phyloP scores from a whole-genome alignment of 108 stramenopile genomes.

The Stephanodiscus minutulus region DNA sequence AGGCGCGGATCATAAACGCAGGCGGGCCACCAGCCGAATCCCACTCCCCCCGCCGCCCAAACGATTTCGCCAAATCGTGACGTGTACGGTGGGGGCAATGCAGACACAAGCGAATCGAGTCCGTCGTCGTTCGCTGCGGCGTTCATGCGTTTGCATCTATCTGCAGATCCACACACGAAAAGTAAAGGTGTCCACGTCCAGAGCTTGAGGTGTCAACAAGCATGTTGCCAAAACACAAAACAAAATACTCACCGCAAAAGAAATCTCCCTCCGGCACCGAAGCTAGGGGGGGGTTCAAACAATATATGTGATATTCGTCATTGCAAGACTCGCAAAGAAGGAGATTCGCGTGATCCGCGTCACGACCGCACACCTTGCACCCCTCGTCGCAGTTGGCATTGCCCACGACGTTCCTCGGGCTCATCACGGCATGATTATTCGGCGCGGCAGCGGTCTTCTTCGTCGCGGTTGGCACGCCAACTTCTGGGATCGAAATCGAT shows the following conservation, averaged over 20 bases:
- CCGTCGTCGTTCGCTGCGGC: slow-evolving; percentile 52
- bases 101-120: slow-evolving; percentile 64
- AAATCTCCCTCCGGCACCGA: slow-evolving; percentile 78
- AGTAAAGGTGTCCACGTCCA: not conserved
- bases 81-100: slow-evolving; percentile 66
- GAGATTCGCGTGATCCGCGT: slow-evolving; percentile 82
- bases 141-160: slow-evolving; percentile 54
- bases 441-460: slow-evolving; percentile 6
- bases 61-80: slow-evolving; percentile 83
- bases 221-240: slow-evolving; percentile 2
- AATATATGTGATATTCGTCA: slow-evolving; percentile 86
- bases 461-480: not conserved
- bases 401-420: not conserved
- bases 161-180: slow-evolving; percentile 12
- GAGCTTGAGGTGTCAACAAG: no score
- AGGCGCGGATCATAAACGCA: slow-evolving; percentile 65
- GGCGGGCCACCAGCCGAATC: slow-evolving; percentile 79
- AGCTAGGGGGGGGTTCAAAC: slow-evolving; percentile 62
- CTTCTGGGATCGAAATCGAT: not conserved
- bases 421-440: not conserved
- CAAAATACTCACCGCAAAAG: slow-evolving; percentile 69
- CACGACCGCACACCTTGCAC: slow-evolving; percentile 66
- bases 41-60: slow-evolving; percentile 82
- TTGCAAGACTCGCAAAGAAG: slow-evolving; percentile 82
- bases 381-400: slow-evolving; percentile 46